Evolutionary conservation across 495 filamentous ascomycete genomes (phyloP), one percentile per base, ranked within the genome.

Genomic region (Penicillium pulvis): DNA sequence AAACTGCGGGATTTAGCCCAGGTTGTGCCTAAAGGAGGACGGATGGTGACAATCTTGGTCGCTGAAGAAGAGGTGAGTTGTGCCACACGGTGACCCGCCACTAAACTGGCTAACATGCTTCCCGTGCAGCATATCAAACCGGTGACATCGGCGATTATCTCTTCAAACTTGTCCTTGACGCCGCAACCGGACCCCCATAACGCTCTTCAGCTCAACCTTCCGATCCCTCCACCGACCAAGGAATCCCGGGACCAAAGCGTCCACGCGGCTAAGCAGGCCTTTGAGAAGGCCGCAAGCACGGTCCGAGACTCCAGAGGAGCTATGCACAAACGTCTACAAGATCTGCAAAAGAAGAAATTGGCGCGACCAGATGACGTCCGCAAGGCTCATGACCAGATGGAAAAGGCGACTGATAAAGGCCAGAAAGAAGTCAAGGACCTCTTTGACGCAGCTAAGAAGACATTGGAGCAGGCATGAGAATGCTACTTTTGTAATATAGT

Each of bases 1-100:
- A 75, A 64, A 46, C 72, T 96, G 28, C 81, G 84, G 10, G 90
- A 93, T 64, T 65, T 96, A 43, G 90, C 90, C 28, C 87, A 91
- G 61, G 82, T 96, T 12, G 75, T 93, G 35, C 87, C 88, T 16
- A 87, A 87, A 59, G 86, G 83, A 36, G 86, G 89, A 8, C 79
- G 91, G 57, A 80, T 80, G 44, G 76, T 92, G 48, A 81, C 82
- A 33, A 75, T 96, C 42, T 69, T 92, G 10, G 85, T 83, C 24
- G 79, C 81, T 9, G 87, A 88, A 66, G 76, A 82, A 57, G 81
- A 85, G 59, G 85, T 87, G 64, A 67, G 81, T 70, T 26, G 51
- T 26, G 50, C 35, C 19, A n/a, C 17, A 19, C 36, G 49, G 45
- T 33, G 23, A 12, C 17, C 24, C 51, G 4, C 23, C 20, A 10